A percentile compares a stretch with the other conserved stretches of the same genome.
Conservation (phyloP, 1,139 yeast genomes). For the Suhomyces atakaporum region DNA sequence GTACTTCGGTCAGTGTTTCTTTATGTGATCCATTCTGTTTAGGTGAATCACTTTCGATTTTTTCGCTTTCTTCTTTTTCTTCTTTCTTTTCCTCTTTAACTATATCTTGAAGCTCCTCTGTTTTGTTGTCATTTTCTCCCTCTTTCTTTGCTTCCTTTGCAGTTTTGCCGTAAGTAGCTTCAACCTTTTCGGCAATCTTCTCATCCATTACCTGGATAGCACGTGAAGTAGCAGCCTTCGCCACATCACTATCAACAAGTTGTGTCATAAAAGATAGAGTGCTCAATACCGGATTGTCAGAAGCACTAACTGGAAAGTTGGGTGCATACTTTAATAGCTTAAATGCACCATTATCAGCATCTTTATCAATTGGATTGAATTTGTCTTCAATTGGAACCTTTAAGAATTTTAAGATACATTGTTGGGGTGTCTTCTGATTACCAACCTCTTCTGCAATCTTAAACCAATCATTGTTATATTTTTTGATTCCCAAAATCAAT, state of each 20-base stretch:
- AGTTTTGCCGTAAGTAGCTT: conserved; percentile 22
- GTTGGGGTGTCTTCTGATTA: conserved; percentile 72
- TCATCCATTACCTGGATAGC: conserved; percentile 64
- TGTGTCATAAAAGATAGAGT: conserved; percentile 86
- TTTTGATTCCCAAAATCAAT: conserved; percentile 63
- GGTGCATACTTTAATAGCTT: conserved; percentile 79
- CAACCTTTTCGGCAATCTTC: conserved; percentile 41
- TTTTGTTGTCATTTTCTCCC: conserved; percentile 14
- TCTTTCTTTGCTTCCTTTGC: conserved; percentile 6
- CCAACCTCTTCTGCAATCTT: conserved; percentile 63
- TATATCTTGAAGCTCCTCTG: neutral
- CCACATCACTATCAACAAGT: conserved; percentile 83
- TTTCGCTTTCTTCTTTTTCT: conserved; percentile 6
- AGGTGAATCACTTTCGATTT: conserved; percentile 1
- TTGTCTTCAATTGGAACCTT: conserved; percentile 82
- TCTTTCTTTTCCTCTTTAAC: conserved; percentile 7
- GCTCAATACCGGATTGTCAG: conserved; percentile 91
- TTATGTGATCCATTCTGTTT: conserved; percentile 10
- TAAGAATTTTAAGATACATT: conserved; percentile 77
- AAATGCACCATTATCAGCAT: conserved; percentile 28
- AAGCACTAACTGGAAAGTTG: conserved; percentile 77
- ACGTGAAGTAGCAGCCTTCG: conserved; percentile 74
- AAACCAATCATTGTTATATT: conserved; percentile 71
- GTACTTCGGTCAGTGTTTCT: conserved; percentile 3
- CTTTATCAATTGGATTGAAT: conserved; percentile 43